phyloP scores from a whole-genome alignment of 805 yeast species.

The Candida cerambycidarum region DNA sequence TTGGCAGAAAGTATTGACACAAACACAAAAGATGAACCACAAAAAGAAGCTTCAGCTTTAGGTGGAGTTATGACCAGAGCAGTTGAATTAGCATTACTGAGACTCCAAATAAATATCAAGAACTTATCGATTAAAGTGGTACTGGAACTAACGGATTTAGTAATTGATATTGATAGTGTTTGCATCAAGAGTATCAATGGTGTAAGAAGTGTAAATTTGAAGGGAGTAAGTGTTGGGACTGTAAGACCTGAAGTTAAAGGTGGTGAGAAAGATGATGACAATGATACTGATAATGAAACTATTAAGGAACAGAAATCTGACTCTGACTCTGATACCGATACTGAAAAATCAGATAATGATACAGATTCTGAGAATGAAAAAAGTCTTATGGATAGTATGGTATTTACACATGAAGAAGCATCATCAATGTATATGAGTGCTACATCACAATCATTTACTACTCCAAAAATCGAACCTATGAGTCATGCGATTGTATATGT shows the following conservation, averaged over 20 bases:
- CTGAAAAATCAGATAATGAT: slow-evolving; percentile 21
- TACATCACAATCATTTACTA: slow-evolving; percentile 47
- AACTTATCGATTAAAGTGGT: slow-evolving; percentile 50
- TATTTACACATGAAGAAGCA: slow-evolving; percentile 68
- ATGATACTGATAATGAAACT: slow-evolving; percentile 3
- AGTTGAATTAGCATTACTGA: slow-evolving; percentile 64
- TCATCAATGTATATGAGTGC: slow-evolving; percentile 83
- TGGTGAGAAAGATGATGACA: slow-evolving; percentile 20
- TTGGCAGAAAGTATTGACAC: neutral
- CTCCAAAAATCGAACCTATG: neutral
- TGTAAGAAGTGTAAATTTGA: slow-evolving; percentile 37
- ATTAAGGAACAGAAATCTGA: slow-evolving; percentile 12
- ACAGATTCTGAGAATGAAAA: slow-evolving; percentile 18
- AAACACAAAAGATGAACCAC: neutral
- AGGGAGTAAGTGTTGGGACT: slow-evolving; percentile 41
- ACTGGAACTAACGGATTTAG: slow-evolving; percentile 41
- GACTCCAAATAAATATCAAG: slow-evolving; percentile 51
- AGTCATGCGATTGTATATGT: slow-evolving; percentile 22
- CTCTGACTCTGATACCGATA: slow-evolving; percentile 11
- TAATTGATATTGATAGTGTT: slow-evolving; percentile 32
- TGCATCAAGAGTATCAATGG: slow-evolving; percentile 46
- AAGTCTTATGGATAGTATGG: slow-evolving; percentile 55
- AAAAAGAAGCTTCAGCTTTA: slow-evolving; percentile 34
- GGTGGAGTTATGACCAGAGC: slow-evolving; percentile 62
- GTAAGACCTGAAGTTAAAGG: slow-evolving; percentile 40